Percentiles rank a stretch among this genome's conserved stretches.
These are phyloP conservation scores for Polyporus tsugae DNA, from an alignment of 1,284 basidiomycete genomes.

Conservation along the genomic window DNA sequence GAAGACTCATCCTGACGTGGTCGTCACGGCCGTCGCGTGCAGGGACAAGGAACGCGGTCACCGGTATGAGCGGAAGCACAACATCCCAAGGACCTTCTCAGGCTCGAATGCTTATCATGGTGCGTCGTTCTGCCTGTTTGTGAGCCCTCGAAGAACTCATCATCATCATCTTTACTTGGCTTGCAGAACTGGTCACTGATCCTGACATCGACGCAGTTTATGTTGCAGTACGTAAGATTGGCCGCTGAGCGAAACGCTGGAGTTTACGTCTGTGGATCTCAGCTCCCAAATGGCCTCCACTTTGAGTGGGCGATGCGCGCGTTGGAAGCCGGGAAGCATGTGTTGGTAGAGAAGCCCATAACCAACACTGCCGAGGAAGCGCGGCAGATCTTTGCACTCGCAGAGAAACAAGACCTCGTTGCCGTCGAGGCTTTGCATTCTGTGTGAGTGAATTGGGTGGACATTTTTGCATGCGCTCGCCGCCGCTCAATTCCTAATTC, in stretches of 20 bases:
- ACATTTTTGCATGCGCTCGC: no score
- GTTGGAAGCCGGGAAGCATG: slow-evolving; percentile 74
- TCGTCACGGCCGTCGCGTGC: slow-evolving; percentile 69
- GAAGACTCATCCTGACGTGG: slow-evolving; percentile 63
- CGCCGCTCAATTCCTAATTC: neutral
- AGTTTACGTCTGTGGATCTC: neutral
- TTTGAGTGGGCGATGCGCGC: slow-evolving; percentile 84
- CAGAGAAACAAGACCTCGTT: slow-evolving; percentile 44
- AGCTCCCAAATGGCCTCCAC: slow-evolving; percentile 77
- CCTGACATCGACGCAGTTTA: slow-evolving; percentile 69
- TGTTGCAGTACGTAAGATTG: slow-evolving; percentile 54
- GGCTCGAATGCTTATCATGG: slow-evolving; percentile 62
- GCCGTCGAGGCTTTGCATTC: slow-evolving; percentile 48
- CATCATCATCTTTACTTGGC: neutral
- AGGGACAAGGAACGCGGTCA: slow-evolving; percentile 59
- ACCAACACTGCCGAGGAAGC: slow-evolving; percentile 68
- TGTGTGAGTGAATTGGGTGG: no score
- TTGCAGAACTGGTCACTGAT: slow-evolving; percentile 64
- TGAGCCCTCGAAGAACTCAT: neutral
- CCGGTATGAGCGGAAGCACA: slow-evolving; percentile 62
- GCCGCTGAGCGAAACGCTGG: no score
- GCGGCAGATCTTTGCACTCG: slow-evolving; percentile 45
- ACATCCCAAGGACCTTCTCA: slow-evolving; percentile 62
- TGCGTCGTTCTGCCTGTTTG: slow-evolving; percentile 27
- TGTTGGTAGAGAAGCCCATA: slow-evolving; percentile 76